Evolutionary conservation across 73 alveolate species (phyloP).

Genomic region (Paramecium sonneborni): DNA sequence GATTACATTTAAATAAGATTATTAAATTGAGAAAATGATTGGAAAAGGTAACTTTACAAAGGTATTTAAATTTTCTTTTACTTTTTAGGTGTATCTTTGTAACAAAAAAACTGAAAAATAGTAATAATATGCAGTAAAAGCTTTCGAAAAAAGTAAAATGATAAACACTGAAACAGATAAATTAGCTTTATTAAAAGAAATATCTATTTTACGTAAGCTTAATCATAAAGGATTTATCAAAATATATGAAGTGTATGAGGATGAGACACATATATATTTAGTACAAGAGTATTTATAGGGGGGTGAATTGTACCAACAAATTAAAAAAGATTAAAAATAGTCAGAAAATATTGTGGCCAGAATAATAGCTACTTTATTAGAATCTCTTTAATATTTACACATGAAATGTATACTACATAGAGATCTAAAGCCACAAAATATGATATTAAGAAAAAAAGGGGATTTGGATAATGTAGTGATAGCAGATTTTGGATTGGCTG

Average conservation of each 20-base stretch:
- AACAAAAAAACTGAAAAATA: background rate
- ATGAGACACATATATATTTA: constrained; percentile 63
- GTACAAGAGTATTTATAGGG: constrained; percentile 73
- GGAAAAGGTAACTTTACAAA: constrained; percentile 49
- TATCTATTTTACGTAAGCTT: background rate
- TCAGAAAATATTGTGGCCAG: constrained; percentile 66
- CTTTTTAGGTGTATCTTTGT: constrained; percentile 51
- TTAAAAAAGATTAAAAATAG: constrained; percentile 41
- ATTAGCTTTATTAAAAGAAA: constrained; percentile 59
- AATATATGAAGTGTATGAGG: constrained; percentile 73
- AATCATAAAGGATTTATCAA: constrained; percentile 40
- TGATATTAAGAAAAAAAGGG: constrained; percentile 58
- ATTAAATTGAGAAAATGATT: background rate
- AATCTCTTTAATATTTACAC: constrained; percentile 52
- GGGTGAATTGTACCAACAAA: constrained; percentile 70
- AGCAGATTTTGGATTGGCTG: constrained; percentile 76
- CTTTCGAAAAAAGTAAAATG: constrained; percentile 34
- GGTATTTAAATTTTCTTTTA: background rate
- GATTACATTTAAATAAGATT: background rate
- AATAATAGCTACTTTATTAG: constrained; percentile 42
- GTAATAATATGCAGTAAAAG: constrained; percentile 59
- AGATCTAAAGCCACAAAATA: constrained; percentile 68
- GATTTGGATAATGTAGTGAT: background rate
- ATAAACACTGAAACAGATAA: background rate
- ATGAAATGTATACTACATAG: constrained; percentile 45